These are phyloP conservation scores for Quercus mongolica DNA, from an alignment of 306 rosid species.

Conservation along the genomic window DNA sequence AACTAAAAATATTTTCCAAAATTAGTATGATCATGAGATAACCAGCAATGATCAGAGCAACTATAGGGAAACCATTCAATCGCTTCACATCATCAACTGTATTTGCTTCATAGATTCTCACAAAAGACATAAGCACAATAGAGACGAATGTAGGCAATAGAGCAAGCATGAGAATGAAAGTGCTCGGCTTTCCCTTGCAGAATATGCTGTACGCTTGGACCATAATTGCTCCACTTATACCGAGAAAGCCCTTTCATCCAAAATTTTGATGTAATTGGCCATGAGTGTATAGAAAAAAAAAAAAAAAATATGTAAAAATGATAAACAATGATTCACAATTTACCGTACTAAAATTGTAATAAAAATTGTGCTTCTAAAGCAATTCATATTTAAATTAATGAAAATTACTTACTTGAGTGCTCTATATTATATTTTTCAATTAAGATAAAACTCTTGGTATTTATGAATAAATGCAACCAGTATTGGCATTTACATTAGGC, in stretches of 20 bases:
- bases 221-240: constrained; percentile 85
- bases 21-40: constrained; percentile 61
- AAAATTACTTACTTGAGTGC: too few relatives aligned
- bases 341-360: rapidly evolving
- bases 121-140: constrained; percentile 49
- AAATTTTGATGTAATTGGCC: too few relatives aligned
- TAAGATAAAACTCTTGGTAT: too few relatives aligned
- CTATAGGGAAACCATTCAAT: constrained; percentile 51
- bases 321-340: rapidly evolving
- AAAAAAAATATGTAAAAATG: rapidly evolving
- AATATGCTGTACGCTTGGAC: constrained; percentile 59
- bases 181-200: constrained; percentile 54
- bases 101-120: constrained; percentile 53
- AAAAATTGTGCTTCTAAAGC: too few relatives aligned
- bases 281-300: too few relatives aligned
- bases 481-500: too few relatives aligned
- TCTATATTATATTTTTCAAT: too few relatives aligned
- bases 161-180: constrained; percentile 66
- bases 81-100: constrained; percentile 50
- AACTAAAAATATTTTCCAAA: constrained; percentile 39
- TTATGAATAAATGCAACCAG: too few relatives aligned
- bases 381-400: too few relatives aligned
- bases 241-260: constrained; percentile 65
- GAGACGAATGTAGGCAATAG: constrained; percentile 57
- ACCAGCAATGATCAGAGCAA: constrained; percentile 53